Base-by-base conservation (phyloP, 2,329 filamentous ascomycete species). In the Akanthomyces lecanii region DNA sequence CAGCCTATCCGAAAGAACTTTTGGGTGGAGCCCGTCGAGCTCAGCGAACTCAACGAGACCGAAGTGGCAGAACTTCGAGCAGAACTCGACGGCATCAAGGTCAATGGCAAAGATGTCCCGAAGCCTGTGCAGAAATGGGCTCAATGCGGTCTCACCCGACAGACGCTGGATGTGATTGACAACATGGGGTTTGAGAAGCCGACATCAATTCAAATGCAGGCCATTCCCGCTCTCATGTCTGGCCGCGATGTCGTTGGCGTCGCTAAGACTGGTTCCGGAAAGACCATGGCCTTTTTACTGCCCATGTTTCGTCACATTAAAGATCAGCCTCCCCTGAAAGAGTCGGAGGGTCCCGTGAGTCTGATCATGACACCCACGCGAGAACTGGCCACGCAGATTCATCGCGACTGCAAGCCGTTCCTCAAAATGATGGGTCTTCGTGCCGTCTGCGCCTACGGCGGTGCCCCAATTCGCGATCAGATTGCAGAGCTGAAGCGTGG, bases 231-330 rank as follows among this genome's bases (percentile, higher is more conserved):
- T 11, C 91, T 97, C 70, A 97, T 98, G 91, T 96, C 93, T 33
- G 95, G 95, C 11, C 87, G 92, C 68, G 95, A 99, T 78, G 90
- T 97, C 44, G 92, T 99, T 66, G 95, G 93, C 67, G 92, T 99
- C 60, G 95, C 95, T 21, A 98, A 98, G 79, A 99, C 95, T 30
- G 95, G 95, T 5, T 98, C 95, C 30, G 95, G 95, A 73, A 99
- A 99, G 79, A 99, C 95, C 0, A 87, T 98, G 70, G 95, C 95
- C 6, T 99, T 98, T 73, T 78, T 97, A 36, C 84, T 99, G 51
- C 95, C 95, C 44, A 97, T 98, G 92, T 97, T 99, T 74, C 87
- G 95, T 62, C 95, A 99, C 74, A 97, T 98, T 78, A 95, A 94
- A 75, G 95, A 98, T 71, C 95, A 99, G 73, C 82, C 87, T 56